Evolutionary conservation across 1,284 basidiomycete genomes (phyloP), one percentile per base, ranked within the genome.

Genomic region (Ceratobasidium sp.): DNA sequence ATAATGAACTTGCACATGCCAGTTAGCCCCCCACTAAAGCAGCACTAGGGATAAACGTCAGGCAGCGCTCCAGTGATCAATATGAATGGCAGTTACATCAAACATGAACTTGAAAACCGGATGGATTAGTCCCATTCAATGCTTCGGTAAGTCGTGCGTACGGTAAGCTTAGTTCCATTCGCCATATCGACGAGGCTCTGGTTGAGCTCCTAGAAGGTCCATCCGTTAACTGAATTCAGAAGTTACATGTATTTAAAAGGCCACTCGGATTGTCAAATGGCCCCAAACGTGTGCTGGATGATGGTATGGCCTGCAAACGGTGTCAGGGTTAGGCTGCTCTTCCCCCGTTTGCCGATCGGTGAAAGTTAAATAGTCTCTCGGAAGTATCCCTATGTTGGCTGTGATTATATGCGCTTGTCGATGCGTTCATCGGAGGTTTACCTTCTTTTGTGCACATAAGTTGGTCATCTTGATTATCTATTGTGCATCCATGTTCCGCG

Each of bases 341-440:
- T 31, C 5, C 31, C 10, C 20, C 17, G 12, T 10, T 6, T 20
- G 27, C 1, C 34, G 10, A 8, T 60, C 22, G 20, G 34, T 25
- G 34, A 27, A 25, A 3, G 34, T 65, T 5, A 40, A 32, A 35
- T 38, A 54, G 17, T 65, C 62, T 20, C n/a, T 65, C 2, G 62
- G 62, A 10, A 65, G 27, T 1, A 65, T 43, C n/a, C 62, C 62
- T 65, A 49, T 25, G n/a, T n/a, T n/a, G n/a, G n/a, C n/a, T n/a
- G n/a, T n/a, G n/a, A n/a, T n/a, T n/a, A 45, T 5, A 4, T n/a
- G 6, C 22, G 43, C 22, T 15, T 45, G 43, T 45, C 22, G 43
- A 5, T n/a, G 43, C n/a, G n/a, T n/a, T n/a, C n/a, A n/a, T n/a
- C n/a, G n/a, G n/a, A n/a, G n/a, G n/a, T n/a, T 35, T 35, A 32